Conservation (phyloP, 1,139 yeast genomes). For the Zygoascus meyerae region DNA sequence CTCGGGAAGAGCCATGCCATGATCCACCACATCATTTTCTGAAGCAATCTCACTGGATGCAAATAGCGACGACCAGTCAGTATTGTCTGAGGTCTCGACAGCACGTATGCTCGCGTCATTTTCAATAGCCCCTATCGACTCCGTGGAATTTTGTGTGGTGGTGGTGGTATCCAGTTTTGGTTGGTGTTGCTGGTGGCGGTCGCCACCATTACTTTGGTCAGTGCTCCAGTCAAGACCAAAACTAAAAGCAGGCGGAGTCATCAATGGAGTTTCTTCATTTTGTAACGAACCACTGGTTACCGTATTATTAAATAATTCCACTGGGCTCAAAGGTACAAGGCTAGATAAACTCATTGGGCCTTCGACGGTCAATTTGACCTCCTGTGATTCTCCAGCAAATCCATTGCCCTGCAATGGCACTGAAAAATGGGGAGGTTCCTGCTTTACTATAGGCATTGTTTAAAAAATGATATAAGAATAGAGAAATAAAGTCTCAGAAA, state of each 20-base stretch:
- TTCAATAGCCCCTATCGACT: not conserved
- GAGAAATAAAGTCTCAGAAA: too few species aligned
- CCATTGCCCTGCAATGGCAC: too few species aligned
- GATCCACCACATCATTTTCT: not conserved
- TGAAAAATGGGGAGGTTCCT: not conserved
- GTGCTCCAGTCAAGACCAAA: constrained; percentile 6
- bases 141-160: not conserved
- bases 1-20: too few species aligned
- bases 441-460: constrained; percentile 1
- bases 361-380: too few species aligned
- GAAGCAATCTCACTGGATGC: not conserved
- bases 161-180: not conserved
- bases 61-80: constrained; percentile 7
- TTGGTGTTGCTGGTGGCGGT: constrained; percentile 3
- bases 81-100: too few species aligned
- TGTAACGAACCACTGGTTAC: constrained; percentile 6
- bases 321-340: constrained; percentile 4
- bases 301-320: constrained; percentile 1
- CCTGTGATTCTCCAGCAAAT: too few species aligned
- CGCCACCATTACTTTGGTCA: not conserved
- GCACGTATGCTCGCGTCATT: too few species aligned
- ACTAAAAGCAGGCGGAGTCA: constrained; percentile 11
- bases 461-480: too few species aligned
- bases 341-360: not conserved
- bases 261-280: constrained; percentile 9